Evolutionary conservation across 1,284 basidiomycete species (phyloP), one percentile per base, ranked within the genome.

Genomic region (Xanthoconium separans): DNA sequence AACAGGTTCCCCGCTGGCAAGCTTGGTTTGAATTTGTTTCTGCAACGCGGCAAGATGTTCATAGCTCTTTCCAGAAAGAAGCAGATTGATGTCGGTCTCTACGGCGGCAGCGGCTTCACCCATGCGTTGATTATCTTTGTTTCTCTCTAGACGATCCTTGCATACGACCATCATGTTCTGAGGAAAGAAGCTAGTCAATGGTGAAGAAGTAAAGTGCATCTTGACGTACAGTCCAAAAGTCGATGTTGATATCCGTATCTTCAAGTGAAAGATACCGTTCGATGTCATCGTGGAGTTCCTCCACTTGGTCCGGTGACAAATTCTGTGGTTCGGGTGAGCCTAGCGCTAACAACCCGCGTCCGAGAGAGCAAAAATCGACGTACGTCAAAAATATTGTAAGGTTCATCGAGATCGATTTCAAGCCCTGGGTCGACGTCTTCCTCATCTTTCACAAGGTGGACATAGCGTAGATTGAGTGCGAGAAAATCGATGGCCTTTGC

Each of bases 401-500:
- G 97, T 71, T 99, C 97, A 62, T 98, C 95, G 44, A 99, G 82
- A 73, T 99, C 97, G 64, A 98, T 97, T 73, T 99, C 97, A 47
- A 99, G 80, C 13, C 93, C 93, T 41, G 89, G 85, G 57, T 93
- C 89, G 36, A 91, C 86, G 55, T 83, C 76, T 4, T 76, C 82
- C 13, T 83, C 82, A 27, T 86, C 82, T 16, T 87, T 82, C 45
- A 79, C 72, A n/a, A 81, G 82, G 58, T 83, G 85, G 51, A 92
- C 89, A 69, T 94, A 98, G 57, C 91, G 88, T 51, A 98, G 80
- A 68, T 98, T 98, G 65, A 98, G 82, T 40, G 93, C 92, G 58
- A 98, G 74, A 70, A 95, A 97, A 70, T 98, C 95, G 63, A 98
- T 88, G 11, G 95, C 95, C 69, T 96, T 96, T 2, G 96, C 97